phyloP scores from a whole-genome alignment of 1,139 yeast genomes.

The Taphrina communis region DNA sequence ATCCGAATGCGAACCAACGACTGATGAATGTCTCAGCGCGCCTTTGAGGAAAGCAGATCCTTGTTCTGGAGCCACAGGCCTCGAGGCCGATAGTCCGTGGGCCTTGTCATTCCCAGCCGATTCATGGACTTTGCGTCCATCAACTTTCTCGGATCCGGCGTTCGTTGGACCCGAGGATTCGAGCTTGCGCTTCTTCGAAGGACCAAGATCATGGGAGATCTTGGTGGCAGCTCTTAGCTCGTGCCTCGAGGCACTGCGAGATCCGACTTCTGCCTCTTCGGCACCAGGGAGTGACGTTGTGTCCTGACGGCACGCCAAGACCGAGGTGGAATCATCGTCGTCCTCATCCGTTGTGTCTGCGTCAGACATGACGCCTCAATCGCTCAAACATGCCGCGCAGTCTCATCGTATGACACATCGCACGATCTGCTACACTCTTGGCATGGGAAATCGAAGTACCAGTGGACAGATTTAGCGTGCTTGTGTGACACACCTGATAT shows the following conservation, averaged over 20 bases:
- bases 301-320: too few species aligned
- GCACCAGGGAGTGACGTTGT: too few species aligned
- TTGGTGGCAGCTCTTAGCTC: neutral
- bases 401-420: too few species aligned
- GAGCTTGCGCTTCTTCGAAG: neutral
- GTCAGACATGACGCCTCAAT: neutral
- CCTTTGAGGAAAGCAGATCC: neutral
- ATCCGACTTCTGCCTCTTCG: too few species aligned
- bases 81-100: neutral
- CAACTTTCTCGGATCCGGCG: neutral
- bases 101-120: neutral
- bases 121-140: neutral
- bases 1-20: neutral
- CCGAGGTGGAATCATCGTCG: neutral
- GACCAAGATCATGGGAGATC: neutral
- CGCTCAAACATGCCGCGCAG: too few species aligned
- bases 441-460: too few species aligned
- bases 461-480: too few species aligned
- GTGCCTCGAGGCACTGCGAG: too few species aligned
- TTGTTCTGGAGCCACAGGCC: neutral
- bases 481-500: too few species aligned
- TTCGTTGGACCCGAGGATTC: neutral
- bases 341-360: conserved; percentile 12
- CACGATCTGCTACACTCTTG: too few species aligned
- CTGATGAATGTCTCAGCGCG: conserved; percentile 6